These are phyloP conservation scores for Coniochaeta hoffmannii DNA, from an alignment of 2,329 filamentous ascomycete species.

Conservation along the genomic window DNA sequence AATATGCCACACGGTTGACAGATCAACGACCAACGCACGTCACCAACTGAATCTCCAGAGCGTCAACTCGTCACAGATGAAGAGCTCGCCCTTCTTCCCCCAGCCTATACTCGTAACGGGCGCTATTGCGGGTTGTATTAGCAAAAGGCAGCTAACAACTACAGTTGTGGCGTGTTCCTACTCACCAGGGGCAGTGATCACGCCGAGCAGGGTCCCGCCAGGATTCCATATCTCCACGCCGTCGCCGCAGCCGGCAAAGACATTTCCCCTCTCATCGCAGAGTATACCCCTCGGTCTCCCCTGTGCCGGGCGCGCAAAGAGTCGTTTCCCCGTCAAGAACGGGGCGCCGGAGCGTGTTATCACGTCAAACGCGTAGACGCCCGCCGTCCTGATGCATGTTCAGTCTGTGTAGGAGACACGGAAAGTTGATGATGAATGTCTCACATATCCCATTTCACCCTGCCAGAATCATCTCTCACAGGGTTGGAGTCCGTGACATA, in stretches of 20 bases:
- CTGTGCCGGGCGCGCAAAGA: conserved; percentile 41
- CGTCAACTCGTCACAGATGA: conserved; percentile 38
- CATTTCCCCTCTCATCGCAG: conserved; percentile 34
- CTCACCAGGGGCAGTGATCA: conserved; percentile 28
- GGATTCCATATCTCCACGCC: conserved; percentile 42
- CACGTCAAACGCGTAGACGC: conserved; percentile 43
- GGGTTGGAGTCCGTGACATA: conserved; percentile 35
- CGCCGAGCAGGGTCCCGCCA: conserved; percentile 34
- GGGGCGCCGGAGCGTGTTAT: conserved; percentile 23
- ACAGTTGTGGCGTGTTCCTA: not conserved
- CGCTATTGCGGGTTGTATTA: conserved; percentile 11
- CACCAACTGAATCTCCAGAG: conserved; percentile 36
- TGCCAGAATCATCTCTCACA: conserved; percentile 21
- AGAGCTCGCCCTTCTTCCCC: conserved; percentile 31
- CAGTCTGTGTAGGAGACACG: conserved; percentile 3
- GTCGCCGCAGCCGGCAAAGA: conserved; percentile 39
- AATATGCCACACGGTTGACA: too few species aligned
- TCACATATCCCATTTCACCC: not conserved
- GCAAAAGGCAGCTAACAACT: not conserved
- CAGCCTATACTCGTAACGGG: conserved; percentile 39
- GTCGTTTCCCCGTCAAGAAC: conserved; percentile 38
- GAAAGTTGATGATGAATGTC: not conserved
- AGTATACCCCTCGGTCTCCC: conserved; percentile 36
- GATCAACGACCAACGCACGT: too few species aligned
- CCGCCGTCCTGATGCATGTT: conserved; percentile 18